phyloP scores from a whole-genome alignment of 2,329 filamentous ascomycete genomes.

The Exophiala xenobiotica region DNA sequence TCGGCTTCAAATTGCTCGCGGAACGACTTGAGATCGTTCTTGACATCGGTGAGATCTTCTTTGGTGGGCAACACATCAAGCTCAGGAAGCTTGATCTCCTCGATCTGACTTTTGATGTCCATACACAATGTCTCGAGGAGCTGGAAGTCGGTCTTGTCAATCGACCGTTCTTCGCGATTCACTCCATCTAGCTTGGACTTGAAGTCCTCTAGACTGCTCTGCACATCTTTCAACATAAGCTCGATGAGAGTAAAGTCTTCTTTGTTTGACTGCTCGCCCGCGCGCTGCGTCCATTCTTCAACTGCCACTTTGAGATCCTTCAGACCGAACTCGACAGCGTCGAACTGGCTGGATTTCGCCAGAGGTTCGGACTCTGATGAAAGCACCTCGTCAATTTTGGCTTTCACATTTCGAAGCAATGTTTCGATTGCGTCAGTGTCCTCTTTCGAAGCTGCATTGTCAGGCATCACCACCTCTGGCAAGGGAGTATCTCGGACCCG shows the following conservation, averaged over 20 bases:
- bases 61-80: slow-evolving; percentile 70
- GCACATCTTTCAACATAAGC: slow-evolving; percentile 74
- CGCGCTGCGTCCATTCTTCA: slow-evolving; percentile 63
- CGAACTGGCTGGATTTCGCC: slow-evolving; percentile 62
- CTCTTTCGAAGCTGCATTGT: slow-evolving; percentile 68
- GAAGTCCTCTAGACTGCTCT: slow-evolving; percentile 72
- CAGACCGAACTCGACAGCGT: slow-evolving; percentile 65
- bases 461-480: slow-evolving; percentile 34
- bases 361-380: slow-evolving; percentile 65
- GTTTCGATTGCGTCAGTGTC: slow-evolving; percentile 90
- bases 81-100: slow-evolving; percentile 70
- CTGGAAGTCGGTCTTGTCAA: slow-evolving; percentile 80
- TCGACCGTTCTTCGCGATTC: slow-evolving; percentile 51
- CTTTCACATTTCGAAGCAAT: slow-evolving; percentile 84
- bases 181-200: slow-evolving; percentile 42
- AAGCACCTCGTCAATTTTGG: slow-evolving; percentile 76
- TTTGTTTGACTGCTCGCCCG: slow-evolving; percentile 68
- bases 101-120: slow-evolving; percentile 79
- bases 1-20: slow-evolving; percentile 67
- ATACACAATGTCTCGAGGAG: slow-evolving; percentile 76
- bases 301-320: slow-evolving; percentile 74
- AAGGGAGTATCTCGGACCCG: slow-evolving; percentile 44
- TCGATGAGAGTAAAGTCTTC: slow-evolving; percentile 77
- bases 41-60: slow-evolving; percentile 70
- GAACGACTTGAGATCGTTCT: slow-evolving; percentile 69